phyloP scores from a whole-genome alignment of 2,329 filamentous ascomycete genomes.

The Penicillium sp. region DNA sequence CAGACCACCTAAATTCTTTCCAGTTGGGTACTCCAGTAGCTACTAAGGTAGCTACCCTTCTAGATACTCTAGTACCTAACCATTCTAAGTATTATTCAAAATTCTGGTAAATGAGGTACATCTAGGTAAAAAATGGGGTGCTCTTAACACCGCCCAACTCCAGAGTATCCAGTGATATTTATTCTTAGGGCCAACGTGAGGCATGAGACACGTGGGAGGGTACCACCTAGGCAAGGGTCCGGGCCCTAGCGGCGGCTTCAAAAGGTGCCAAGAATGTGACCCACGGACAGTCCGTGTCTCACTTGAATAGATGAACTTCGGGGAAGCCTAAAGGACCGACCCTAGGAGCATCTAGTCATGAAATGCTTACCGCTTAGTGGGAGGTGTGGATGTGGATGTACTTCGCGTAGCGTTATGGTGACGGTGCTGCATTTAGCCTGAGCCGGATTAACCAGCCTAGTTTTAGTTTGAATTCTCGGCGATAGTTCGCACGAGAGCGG shows the following conservation, averaged over 20 bases:
- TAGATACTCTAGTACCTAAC: no score
- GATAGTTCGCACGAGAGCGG: neutral
- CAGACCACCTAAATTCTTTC: no score
- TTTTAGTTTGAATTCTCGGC: neutral
- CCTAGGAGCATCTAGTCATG: neutral
- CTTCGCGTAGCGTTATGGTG: neutral
- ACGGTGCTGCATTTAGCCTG: no score
- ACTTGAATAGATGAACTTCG: neutral
- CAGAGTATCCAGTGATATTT: neutral
- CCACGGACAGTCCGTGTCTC: neutral
- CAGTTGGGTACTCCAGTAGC: no score
- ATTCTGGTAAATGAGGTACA: no score
- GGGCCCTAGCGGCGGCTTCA: neutral
- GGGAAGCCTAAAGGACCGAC: neutral
- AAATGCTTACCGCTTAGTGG: neutral
- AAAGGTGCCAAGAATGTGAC: neutral
- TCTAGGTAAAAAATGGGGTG: no score
- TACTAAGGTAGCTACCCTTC: no score
- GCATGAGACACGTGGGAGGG: constrained; percentile 4
- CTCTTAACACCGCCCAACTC: no score
- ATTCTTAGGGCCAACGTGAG: constrained; percentile 5
- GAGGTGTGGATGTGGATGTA: neutral
- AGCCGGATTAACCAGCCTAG: no score
- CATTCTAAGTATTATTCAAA: no score
- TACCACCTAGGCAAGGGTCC: neutral